Evolutionary conservation across 148 eudicot species (phyloP).

Genomic region (Dianthus caryophyllus): DNA sequence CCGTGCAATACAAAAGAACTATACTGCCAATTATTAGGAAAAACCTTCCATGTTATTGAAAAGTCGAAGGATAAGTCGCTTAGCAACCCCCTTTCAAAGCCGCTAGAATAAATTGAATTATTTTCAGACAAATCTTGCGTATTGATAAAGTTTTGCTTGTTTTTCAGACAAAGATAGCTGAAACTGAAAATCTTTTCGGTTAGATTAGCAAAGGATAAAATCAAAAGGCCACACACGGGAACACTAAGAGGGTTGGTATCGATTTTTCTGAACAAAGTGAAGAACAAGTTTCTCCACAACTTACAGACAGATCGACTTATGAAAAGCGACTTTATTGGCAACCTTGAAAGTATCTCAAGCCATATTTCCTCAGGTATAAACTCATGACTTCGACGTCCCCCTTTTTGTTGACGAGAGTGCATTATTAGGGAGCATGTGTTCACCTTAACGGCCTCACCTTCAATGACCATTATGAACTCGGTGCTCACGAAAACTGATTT

Average conservation of each 20-base stretch:
- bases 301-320: constrained; percentile 1
- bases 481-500: no score
- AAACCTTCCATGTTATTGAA: background rate
- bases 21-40: background rate
- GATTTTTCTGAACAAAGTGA: background rate
- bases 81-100: background rate
- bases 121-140: background rate
- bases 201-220: background rate
- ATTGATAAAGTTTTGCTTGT: background rate
- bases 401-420: background rate
- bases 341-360: background rate
- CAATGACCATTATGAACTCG: background rate
- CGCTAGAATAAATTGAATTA: background rate
- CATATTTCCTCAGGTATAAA: constrained; percentile 7
- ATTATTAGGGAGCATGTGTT: background rate
- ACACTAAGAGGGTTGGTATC: background rate
- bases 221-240: background rate
- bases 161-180: background rate
- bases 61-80: background rate
- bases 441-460: background rate
- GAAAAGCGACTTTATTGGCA: background rate
- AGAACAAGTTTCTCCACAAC: background rate
- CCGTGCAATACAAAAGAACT: background rate
- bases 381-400: background rate
- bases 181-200: background rate